These are phyloP conservation scores for Aspergillus asperescens DNA, from an alignment of 495 filamentous ascomycete genomes.

Conservation along the genomic window DNA sequence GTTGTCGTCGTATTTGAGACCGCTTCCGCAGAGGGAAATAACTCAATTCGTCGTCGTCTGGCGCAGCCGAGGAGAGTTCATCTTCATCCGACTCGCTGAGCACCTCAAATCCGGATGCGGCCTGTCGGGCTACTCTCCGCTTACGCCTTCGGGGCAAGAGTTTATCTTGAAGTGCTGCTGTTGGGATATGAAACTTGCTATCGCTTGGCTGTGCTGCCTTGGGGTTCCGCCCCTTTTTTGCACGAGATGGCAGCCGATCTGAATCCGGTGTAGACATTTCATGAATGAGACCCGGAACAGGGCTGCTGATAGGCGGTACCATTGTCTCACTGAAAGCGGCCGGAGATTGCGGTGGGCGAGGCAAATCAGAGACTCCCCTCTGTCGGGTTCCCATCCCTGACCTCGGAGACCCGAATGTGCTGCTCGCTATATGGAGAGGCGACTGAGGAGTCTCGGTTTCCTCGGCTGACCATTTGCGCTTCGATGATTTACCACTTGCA, in stretches of 20 bases:
- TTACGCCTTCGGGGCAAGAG: constrained; percentile 44
- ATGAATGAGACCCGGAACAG: constrained; percentile 17
- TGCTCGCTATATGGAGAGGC: constrained; percentile 17
- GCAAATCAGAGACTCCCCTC: constrained; percentile 7
- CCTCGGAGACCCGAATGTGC: constrained; percentile 20
- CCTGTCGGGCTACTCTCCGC: constrained; percentile 21
- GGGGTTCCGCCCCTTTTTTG: constrained; percentile 2
- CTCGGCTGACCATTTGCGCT: constrained; percentile 30
- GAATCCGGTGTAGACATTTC: constrained; percentile 16
- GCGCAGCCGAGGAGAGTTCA: constrained; percentile 22
- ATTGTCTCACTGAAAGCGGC: constrained; percentile 46
- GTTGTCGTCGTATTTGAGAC: constrained; percentile 10
- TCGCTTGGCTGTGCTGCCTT: constrained; percentile 14
- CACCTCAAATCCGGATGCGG: constrained; percentile 18
- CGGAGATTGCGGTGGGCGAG: constrained; percentile 18
- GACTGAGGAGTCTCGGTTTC: constrained; percentile 25
- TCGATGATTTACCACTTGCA: constrained; percentile 30
- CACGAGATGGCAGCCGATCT: constrained; percentile 25
- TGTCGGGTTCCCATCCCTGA: not conserved
- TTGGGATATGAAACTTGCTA: constrained; percentile 38
- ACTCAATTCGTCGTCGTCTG: constrained; percentile 40
- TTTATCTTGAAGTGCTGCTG: constrained; percentile 42
- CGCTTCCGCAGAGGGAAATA: constrained; percentile 27
- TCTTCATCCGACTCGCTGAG: constrained; percentile 34
- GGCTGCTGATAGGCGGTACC: constrained; percentile 47